Percentiles rank a stretch among this genome's conserved stretches.
These are phyloP conservation scores for Aspergillus sclerotiicarbonarius DNA, from an alignment of 495 filamentous ascomycete species.

Conservation along the genomic window DNA sequence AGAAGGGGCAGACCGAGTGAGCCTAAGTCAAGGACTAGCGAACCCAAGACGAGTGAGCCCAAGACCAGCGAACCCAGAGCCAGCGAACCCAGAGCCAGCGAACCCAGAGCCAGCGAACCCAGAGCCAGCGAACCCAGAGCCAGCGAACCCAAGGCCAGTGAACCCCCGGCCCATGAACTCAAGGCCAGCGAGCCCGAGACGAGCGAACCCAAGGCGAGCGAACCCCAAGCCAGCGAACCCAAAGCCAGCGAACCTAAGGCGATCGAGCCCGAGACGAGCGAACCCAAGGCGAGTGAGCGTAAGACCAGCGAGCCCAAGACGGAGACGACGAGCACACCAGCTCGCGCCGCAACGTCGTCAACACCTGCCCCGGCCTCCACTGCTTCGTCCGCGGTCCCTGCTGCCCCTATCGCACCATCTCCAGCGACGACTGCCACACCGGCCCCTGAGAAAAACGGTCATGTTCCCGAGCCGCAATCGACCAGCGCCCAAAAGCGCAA, in stretches of 20 bases:
- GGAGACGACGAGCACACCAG: conserved; percentile 32
- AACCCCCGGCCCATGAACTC: no score
- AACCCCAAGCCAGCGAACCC: neutral
- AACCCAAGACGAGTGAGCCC: neutral
- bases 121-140: no score
- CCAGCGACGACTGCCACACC: conserved; percentile 23
- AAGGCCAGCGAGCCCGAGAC: neutral
- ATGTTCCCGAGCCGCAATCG: conserved; percentile 25
- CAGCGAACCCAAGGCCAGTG: no score
- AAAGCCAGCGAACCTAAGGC: no score
- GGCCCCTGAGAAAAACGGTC: conserved; percentile 34
- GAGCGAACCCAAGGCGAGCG: neutral
- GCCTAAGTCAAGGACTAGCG: conserved; percentile 19
- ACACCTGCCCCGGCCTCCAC: conserved; percentile 17
- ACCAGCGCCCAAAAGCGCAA: conserved; percentile 46
- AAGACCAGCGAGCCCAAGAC: conserved; percentile 30
- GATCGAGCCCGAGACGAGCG: neutral
- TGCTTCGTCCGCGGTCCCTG: conserved; percentile 6
- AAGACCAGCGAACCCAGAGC: neutral
- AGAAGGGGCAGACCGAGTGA: conserved; percentile 42
- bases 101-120: no score
- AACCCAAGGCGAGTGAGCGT: neutral
- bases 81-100: conserved; percentile 28
- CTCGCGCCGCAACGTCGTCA: conserved; percentile 29
- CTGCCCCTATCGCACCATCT: conserved; percentile 18